These are phyloP conservation scores for Candida quercuum DNA, from an alignment of 805 yeast genomes.

Conservation along the genomic window DNA sequence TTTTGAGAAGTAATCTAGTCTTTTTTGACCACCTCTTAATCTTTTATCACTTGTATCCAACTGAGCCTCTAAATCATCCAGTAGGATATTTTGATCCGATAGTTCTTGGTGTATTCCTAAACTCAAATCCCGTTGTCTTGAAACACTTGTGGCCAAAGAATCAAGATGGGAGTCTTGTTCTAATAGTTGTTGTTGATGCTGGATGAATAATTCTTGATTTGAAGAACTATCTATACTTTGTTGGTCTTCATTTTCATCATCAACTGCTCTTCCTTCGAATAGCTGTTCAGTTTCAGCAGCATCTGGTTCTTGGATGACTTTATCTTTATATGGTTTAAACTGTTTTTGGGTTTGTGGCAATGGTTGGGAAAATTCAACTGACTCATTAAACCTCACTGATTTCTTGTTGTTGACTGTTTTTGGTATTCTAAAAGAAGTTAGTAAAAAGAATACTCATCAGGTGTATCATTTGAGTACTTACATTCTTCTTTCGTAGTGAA, in stretches of 20 bases:
- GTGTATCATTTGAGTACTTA: slow-evolving; percentile 1
- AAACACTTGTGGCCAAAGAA: slow-evolving; percentile 36
- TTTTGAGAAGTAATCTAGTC: slow-evolving; percentile 33
- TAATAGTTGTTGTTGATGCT: slow-evolving; percentile 42
- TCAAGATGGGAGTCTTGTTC: slow-evolving; percentile 42
- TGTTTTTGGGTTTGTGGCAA: no score
- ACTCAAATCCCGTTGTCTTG: slow-evolving; percentile 40
- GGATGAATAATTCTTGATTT: slow-evolving; percentile 32
- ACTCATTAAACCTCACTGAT: slow-evolving; percentile 25
- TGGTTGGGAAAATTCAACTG: slow-evolving; percentile 11
- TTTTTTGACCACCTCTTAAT: slow-evolving; percentile 34
- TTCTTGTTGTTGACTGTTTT: slow-evolving; percentile 13
- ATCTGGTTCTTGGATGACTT: slow-evolving; percentile 8
- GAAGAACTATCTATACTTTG: slow-evolving; percentile 16
- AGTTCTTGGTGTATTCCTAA: slow-evolving; percentile 42
- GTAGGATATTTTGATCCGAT: slow-evolving; percentile 40
- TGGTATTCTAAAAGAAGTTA: background rate
- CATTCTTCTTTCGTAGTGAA: slow-evolving; percentile 12
- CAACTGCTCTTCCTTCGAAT: slow-evolving; percentile 14
- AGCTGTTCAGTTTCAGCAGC: slow-evolving; percentile 10
- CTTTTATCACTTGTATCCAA: slow-evolving; percentile 37
- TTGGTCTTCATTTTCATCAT: slow-evolving; percentile 4
- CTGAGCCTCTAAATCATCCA: slow-evolving; percentile 45
- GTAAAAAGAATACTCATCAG: background rate
- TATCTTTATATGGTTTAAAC: slow-evolving; percentile 20